Evolutionary conservation across 352 stramenopile species (phyloP), one percentile per base, ranked within the genome.

Genomic region (Phytophthora fragariaefolia): DNA sequence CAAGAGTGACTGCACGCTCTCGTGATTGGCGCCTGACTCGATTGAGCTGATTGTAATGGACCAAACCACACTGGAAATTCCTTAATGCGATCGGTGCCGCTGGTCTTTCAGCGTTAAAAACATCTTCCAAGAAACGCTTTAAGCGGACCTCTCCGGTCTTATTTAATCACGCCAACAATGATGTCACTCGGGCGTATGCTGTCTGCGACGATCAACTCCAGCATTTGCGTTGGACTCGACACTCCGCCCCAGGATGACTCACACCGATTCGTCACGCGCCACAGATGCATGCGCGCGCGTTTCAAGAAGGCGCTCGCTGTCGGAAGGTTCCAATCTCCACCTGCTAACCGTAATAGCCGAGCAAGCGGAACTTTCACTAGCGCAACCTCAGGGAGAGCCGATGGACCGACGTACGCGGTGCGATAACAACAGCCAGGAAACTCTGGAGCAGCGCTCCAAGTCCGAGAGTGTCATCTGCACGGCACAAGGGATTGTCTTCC

Each of bases 401-500:
- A 18, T 53, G 26, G 26, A 32, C 15, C 30, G 48, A 6, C 24
- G 15, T 15, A 47, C 22, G 40, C 38, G 49, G 10, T 23, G 47
- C 26, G 10, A 30, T 10, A 40, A 28, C 28, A 27, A 13, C 12
- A 30, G 18, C 22, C 43, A 17, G 3, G 27, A 26, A 5, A 12
- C 34, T 46, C 7, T 66, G n/a, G 47, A 20, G 5, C 24, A 48
- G 9, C 64, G 60, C 2, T 65, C 50, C 36, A 71, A 63, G 55
- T 77, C 64, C 13, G 66, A 74, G 26, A 70, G 38, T 36, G 38
- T 66, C 17, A 66, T 77, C 40, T 59, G 60, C 57, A 77, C 69
- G 1, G 58, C 64, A 54, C 69, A 77, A 61, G 69, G 69, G 2
- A 34, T 77, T 1, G 45, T 62, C 12, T 74, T 77, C 50, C 46